Conservation (phyloP, 805 yeast species). For the Dipodascopsis tothii region DNA sequence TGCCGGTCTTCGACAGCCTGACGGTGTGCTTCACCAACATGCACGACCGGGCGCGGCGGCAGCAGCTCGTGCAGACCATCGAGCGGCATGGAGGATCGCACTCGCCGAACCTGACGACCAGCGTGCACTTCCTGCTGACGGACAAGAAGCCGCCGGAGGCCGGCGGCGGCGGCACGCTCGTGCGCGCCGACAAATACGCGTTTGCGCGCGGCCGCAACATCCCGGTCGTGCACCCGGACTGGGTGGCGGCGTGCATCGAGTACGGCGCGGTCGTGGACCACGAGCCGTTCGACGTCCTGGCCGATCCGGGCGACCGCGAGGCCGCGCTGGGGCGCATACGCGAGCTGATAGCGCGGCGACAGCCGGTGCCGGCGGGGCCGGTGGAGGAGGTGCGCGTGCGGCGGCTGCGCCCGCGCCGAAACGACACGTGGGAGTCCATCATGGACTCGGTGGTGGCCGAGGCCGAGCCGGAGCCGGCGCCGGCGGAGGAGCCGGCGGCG, state of each 20-base stretch:
- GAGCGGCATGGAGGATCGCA: constrained; percentile 32
- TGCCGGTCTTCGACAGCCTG: constrained; percentile 30
- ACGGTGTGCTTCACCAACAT: constrained; percentile 36
- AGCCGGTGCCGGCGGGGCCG: not conserved
- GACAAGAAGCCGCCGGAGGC: not conserved
- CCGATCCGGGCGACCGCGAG: constrained; percentile 1
- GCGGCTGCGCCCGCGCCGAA: constrained; percentile 1
- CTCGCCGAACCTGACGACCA: constrained; percentile 26
- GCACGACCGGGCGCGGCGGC: constrained; percentile 18
- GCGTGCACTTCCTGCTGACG: constrained; percentile 26
- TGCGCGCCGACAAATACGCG: constrained; percentile 31
- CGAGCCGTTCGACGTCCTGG: not conserved
- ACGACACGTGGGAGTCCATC: constrained; percentile 14
- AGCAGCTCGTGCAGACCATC: constrained; percentile 26
- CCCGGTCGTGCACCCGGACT: constrained; percentile 38
- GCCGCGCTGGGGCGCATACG: constrained; percentile 1
- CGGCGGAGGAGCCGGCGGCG: not conserved
- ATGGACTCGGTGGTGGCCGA: constrained; percentile 7
- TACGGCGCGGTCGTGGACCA: constrained; percentile 38
- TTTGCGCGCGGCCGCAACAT: constrained; percentile 37
- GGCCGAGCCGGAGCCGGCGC: not conserved
- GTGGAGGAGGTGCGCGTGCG: not conserved
- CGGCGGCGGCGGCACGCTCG: not conserved
- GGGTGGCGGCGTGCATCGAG: constrained; percentile 39
- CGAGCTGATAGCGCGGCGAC: not conserved